Conservation (phyloP, 23 red algal genomes). For the Gracilaria gracilis region DNA sequence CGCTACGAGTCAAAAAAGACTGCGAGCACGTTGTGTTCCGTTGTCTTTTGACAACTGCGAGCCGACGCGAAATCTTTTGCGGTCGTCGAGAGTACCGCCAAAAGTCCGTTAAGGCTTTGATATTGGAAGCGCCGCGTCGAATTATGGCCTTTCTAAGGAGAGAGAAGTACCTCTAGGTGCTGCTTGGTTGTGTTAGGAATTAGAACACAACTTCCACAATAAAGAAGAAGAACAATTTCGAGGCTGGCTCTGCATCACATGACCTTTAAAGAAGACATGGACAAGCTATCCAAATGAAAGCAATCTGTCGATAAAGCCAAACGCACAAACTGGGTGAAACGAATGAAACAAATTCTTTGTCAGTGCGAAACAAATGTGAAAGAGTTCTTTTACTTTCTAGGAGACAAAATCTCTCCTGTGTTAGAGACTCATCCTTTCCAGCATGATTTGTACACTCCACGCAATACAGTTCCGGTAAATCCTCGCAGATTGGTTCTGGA, state of each 20-base stretch:
- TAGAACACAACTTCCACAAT: no score
- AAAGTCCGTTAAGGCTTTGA: no score
- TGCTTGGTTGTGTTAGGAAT: no score
- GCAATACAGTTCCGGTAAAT: neutral
- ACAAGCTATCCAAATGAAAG: neutral
- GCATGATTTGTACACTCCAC: neutral
- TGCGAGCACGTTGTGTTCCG: no score
- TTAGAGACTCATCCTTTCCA: neutral
- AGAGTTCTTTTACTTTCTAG: neutral
- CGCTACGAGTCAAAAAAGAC: no score
- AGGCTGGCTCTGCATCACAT: neutral
- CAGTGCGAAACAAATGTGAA: constrained; percentile 1
- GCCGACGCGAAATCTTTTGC: no score
- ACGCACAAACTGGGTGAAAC: neutral
- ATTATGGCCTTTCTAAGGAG: no score
- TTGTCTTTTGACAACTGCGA: no score
- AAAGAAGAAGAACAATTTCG: no score
- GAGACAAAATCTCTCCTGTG: neutral
- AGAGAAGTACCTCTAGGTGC: no score
- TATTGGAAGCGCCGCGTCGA: no score
- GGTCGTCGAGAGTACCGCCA: no score
- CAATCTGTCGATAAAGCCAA: neutral
- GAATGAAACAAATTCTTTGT: neutral
- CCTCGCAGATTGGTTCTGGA: neutral
- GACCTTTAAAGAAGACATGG: neutral